Conservation (phyloP, 306 rosid species). For the Hippophae tibetana region DNA sequence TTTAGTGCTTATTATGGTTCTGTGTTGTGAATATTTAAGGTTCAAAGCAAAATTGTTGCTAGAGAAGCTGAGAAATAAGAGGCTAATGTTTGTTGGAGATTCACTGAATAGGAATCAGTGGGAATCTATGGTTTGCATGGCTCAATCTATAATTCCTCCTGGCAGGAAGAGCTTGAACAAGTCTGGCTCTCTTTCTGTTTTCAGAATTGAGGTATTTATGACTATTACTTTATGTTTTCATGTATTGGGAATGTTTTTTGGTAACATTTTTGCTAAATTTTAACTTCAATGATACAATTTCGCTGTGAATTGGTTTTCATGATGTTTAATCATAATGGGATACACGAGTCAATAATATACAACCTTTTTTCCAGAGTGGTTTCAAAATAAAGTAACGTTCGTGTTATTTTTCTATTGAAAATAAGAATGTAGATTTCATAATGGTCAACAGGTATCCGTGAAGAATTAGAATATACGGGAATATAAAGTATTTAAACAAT, state of each 20-base stretch:
- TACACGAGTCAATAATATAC: too few species aligned
- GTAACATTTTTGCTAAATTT: background rate
- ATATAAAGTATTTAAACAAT: too few species aligned
- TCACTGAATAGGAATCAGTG: conserved; percentile 92
- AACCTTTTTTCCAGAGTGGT: too few species aligned
- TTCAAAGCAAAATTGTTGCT: conserved; percentile 73
- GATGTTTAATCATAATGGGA: too few species aligned
- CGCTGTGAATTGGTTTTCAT: too few species aligned
- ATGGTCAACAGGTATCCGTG: too few species aligned
- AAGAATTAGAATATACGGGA: conserved; percentile 1
- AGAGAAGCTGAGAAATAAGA: conserved; percentile 84
- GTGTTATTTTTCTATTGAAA: too few species aligned
- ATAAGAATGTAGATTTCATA: too few species aligned
- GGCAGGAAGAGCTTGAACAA: conserved; percentile 56
- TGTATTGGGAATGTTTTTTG: background rate
- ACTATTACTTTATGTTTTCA: background rate
- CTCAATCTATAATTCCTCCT: conserved; percentile 59
- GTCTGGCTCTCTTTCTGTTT: conserved; percentile 63
- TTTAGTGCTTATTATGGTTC: background rate
- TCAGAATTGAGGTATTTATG: conserved; percentile 58
- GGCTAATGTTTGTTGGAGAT: conserved; percentile 98
- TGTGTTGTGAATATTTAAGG: conserved; percentile 25
- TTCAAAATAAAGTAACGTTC: too few species aligned
- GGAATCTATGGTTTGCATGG: conserved; percentile 96
- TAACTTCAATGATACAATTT: background rate